phyloP scores from a whole-genome alignment of 306 rosid species.

The Acacia acuminata region DNA sequence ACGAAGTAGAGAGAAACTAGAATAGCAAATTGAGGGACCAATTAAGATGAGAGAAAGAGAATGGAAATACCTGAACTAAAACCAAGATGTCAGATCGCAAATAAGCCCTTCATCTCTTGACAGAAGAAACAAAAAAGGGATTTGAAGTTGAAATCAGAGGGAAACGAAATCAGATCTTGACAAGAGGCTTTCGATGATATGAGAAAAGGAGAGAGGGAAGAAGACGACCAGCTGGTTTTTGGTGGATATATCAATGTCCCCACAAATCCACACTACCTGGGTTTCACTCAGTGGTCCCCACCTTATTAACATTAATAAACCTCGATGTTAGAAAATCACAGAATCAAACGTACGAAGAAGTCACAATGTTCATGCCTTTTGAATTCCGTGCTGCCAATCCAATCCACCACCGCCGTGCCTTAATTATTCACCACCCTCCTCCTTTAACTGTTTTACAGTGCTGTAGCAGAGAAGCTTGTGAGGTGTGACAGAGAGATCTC shows the following conservation, averaged over 20 bases:
- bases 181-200: conserved; percentile 36
- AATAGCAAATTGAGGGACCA: conserved; percentile 4
- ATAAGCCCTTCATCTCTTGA: conserved; percentile 24
- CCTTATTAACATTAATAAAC: conserved; percentile 21
- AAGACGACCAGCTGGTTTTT: conserved; percentile 53
- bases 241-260: conserved; percentile 42
- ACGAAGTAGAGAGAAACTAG: not conserved
- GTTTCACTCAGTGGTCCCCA: conserved; percentile 37
- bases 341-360: conserved; percentile 8
- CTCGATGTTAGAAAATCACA: not conserved
- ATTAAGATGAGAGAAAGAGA: conserved; percentile 15
- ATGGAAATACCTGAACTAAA: conserved; percentile 51
- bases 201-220: conserved; percentile 14
- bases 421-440: conserved; percentile 1
- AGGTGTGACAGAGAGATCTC: not conserved
- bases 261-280: conserved; percentile 50
- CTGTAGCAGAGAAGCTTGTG: not conserved
- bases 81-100: conserved; percentile 67
- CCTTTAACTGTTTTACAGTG: not conserved
- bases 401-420: not conserved
- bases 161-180: conserved; percentile 62
- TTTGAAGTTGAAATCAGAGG: conserved; percentile 32
- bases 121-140: conserved; percentile 40
- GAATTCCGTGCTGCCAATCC: not conserved
- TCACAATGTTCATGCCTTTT: not conserved